A percentile compares a stretch with the other conserved stretches of the same genome.
Conservation (phyloP, 1,139 yeast species). For the Geotrichum siamense region DNA sequence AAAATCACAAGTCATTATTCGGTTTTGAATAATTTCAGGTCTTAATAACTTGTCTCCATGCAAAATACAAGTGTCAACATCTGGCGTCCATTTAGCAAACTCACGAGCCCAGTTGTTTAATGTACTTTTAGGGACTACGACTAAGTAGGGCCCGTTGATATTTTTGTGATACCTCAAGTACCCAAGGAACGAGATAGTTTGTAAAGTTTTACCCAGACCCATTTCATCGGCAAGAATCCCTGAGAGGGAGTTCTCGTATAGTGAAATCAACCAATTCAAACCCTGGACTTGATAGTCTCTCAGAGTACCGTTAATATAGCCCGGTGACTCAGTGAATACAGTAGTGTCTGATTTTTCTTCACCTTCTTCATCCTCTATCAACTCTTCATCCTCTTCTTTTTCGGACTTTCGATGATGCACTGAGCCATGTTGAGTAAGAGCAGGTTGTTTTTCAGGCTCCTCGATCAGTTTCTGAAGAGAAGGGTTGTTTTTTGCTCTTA, state of each 20-base stretch:
- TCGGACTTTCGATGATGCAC: constrained; percentile 58
- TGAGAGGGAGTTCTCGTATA: constrained; percentile 72
- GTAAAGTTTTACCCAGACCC: constrained; percentile 86
- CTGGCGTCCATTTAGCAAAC: constrained; percentile 92
- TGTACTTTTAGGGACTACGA: constrained; percentile 92
- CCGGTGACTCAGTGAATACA: constrained; percentile 74
- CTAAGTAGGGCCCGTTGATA: constrained; percentile 84
- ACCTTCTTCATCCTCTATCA: constrained; percentile 67
- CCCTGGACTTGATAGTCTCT: constrained; percentile 92
- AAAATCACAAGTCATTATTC: constrained; percentile 64
- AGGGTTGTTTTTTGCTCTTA: constrained; percentile 68
- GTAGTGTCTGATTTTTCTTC: constrained; percentile 38
- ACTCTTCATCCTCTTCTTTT: constrained; percentile 87
- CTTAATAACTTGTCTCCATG: constrained; percentile 86
- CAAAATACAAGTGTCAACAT: constrained; percentile 74
- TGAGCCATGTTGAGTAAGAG: constrained; percentile 17
- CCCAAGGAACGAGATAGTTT: constrained; percentile 51
- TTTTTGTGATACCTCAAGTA: constrained; percentile 70
- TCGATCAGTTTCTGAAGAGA: constrained; percentile 52
- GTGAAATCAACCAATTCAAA: constrained; percentile 81
- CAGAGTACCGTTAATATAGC: constrained; percentile 45
- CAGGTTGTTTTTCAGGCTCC: constrained; percentile 33
- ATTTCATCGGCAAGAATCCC: constrained; percentile 97
- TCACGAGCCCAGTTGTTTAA: constrained; percentile 94
- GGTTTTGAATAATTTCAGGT: constrained; percentile 49